Percentiles rank a stretch among this genome's conserved stretches.
These are phyloP conservation scores for Penicillium sp. DNA, from an alignment of 2,329 filamentous ascomycete genomes.

Conservation along the genomic window DNA sequence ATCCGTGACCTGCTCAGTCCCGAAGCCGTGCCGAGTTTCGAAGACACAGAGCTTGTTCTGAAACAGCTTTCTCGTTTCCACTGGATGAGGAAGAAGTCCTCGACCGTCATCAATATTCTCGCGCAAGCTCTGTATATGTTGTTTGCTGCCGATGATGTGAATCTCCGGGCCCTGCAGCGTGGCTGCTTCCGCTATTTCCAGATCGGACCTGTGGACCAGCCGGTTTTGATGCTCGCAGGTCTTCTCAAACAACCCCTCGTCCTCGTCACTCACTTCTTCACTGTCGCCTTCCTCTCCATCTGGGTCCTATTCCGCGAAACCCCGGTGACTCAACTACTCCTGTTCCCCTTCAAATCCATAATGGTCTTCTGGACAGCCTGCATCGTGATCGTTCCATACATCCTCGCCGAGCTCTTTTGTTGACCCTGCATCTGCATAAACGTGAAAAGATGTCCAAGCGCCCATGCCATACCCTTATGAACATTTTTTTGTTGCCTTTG, in stretches of 20 bases:
- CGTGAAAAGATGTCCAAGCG: background rate
- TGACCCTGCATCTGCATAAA: constrained; percentile 15
- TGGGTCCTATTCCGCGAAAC: constrained; percentile 63
- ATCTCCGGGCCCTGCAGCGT: background rate
- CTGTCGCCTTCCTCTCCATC: constrained; percentile 84
- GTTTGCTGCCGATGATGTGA: constrained; percentile 74
- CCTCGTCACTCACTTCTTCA: constrained; percentile 91
- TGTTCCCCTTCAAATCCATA: constrained; percentile 65
- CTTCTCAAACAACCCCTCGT: constrained; percentile 74
- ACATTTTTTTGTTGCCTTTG: constrained; percentile 2
- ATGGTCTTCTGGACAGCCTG: constrained; percentile 78
- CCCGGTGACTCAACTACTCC: constrained; percentile 58
- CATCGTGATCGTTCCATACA: constrained; percentile 78
- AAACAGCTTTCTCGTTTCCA: constrained; percentile 74
- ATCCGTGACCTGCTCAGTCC: constrained; percentile 74
- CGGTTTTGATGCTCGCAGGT: constrained; percentile 77
- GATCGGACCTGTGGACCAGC: constrained; percentile 70
- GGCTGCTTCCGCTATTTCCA: constrained; percentile 71
- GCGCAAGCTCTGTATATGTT: constrained; percentile 89
- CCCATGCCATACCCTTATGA: constrained; percentile 8
- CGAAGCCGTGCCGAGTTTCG: constrained; percentile 65
- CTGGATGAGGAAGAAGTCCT: constrained; percentile 79
- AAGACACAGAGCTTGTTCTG: constrained; percentile 65
- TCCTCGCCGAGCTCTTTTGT: constrained; percentile 65
- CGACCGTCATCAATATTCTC: constrained; percentile 94